Evolutionary conservation across 768 basidiomycete species (phyloP).

Genomic region (Pleurotus ostreatus): DNA sequence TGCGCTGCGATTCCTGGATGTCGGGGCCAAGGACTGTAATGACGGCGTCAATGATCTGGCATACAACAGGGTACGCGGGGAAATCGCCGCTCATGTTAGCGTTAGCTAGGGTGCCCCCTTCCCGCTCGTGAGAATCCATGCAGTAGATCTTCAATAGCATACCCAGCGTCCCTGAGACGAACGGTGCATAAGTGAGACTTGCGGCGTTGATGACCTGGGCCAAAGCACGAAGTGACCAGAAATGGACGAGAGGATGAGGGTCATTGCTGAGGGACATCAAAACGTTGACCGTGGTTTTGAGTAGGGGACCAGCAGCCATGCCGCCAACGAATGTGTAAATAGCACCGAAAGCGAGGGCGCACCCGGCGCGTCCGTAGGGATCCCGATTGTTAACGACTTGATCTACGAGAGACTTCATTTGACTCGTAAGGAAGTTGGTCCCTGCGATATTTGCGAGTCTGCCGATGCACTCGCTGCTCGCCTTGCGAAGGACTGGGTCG

Average conservation of each 20-base stretch:
- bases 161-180: slow-evolving; percentile 82
- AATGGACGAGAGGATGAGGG: slow-evolving; percentile 95
- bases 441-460: slow-evolving; percentile 81
- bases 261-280: slow-evolving; percentile 94
- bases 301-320: slow-evolving; percentile 87
- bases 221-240: slow-evolving; percentile 85
- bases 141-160: slow-evolving; percentile 89
- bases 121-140: slow-evolving; percentile 87
- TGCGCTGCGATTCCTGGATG: slow-evolving; percentile 80
- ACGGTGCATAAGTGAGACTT: slow-evolving; percentile 86
- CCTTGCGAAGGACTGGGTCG: slow-evolving; percentile 69
- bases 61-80: slow-evolving; percentile 88
- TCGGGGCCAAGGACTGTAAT: slow-evolving; percentile 95
- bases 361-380: slow-evolving; percentile 89
- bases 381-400: slow-evolving; percentile 94
- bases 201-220: slow-evolving; percentile 88
- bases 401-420: slow-evolving; percentile 88
- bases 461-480: slow-evolving; percentile 86
- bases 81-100: slow-evolving; percentile 88
- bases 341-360: slow-evolving; percentile 87
- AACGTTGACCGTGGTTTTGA: slow-evolving; percentile 95
- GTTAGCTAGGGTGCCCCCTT: slow-evolving; percentile 80
- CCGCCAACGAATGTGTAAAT: slow-evolving; percentile 92
- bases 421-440: slow-evolving; percentile 76
- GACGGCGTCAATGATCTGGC: slow-evolving; percentile 88